Evolutionary conservation across 208 protist genomes (phyloP).

Genomic region (Acanthamoeba lugdunensis): DNA sequence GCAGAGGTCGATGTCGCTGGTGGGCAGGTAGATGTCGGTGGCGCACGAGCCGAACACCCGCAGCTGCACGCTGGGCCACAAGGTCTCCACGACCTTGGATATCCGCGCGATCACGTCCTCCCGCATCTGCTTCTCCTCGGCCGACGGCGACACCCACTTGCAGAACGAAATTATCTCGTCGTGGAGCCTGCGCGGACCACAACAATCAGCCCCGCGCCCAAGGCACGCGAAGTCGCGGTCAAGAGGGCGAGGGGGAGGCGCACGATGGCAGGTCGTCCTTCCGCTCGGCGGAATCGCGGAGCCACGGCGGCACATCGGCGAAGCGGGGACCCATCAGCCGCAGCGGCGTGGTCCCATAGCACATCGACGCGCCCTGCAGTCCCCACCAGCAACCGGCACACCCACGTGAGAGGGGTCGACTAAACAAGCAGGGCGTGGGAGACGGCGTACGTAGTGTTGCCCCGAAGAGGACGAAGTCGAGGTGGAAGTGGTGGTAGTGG

Average conservation of each 20-base stretch:
- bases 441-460: neutral
- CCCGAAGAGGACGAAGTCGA: neutral
- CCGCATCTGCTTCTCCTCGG: constrained; percentile 57
- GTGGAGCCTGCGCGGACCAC: constrained; percentile 8
- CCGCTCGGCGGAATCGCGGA: neutral
- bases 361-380: neutral
- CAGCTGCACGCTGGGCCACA: constrained; percentile 43
- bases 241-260: neutral
- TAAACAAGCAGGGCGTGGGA: neutral
- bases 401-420: neutral
- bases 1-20: constrained; percentile 43
- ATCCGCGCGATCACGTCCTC: constrained; percentile 58
- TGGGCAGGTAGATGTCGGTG: constrained; percentile 60
- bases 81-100: neutral
- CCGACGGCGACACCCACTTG: constrained; percentile 7
- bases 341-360: constrained; percentile 25
- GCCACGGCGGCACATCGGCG: constrained; percentile 8
- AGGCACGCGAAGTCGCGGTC: neutral
- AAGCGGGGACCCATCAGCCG: constrained; percentile 39
- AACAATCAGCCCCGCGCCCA: too few relatives aligned
- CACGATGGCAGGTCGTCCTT: neutral
- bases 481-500: neutral
- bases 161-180: constrained; percentile 53
- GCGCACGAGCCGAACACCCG: constrained; percentile 55
- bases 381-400: neutral